Conservation (phyloP, 495 filamentous ascomycete genomes). For the Viridothelium virens region DNA sequence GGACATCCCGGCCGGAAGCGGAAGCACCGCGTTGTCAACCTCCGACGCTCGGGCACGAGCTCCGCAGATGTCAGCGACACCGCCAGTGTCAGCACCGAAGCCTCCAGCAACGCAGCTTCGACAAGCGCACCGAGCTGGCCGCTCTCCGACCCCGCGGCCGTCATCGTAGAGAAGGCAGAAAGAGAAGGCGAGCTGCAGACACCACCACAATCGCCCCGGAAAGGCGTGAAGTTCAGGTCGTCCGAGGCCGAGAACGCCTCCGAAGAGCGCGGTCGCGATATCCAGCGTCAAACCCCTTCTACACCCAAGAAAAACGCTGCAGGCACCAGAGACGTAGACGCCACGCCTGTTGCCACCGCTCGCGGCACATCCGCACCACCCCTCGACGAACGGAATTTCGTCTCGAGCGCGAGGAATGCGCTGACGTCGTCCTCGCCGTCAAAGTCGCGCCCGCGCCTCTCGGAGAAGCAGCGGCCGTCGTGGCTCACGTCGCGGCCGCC, state of each 20-base stretch:
- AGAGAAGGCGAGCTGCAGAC: constrained; percentile 49
- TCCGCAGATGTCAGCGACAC: constrained; percentile 42
- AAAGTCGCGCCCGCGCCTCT: not conserved
- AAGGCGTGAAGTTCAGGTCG: constrained; percentile 30
- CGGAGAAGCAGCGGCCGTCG: constrained; percentile 1
- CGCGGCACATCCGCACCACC: not conserved
- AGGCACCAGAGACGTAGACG: not conserved
- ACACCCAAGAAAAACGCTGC: not conserved
- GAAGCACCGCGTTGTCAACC: constrained; percentile 89
- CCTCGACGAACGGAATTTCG: not conserved
- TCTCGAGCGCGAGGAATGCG: not conserved
- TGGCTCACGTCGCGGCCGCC: constrained; percentile 1
- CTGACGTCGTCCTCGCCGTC: not conserved
- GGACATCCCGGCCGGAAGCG: constrained; percentile 61
- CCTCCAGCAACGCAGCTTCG: constrained; percentile 31
- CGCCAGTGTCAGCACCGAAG: constrained; percentile 42
- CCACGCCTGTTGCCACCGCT: not conserved
- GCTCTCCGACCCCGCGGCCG: constrained; percentile 43
- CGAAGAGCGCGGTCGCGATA: not conserved
- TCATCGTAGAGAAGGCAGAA: constrained; percentile 41
- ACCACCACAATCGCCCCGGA: constrained; percentile 38
- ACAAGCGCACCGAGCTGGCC: constrained; percentile 34
- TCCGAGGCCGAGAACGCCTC: not conserved
- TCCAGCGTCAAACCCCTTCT: not conserved
- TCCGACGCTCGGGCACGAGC: constrained; percentile 43